Evolutionary conservation across 176 grass and related monocot genomes (phyloP).

Genomic region (Avena atlantica): DNA sequence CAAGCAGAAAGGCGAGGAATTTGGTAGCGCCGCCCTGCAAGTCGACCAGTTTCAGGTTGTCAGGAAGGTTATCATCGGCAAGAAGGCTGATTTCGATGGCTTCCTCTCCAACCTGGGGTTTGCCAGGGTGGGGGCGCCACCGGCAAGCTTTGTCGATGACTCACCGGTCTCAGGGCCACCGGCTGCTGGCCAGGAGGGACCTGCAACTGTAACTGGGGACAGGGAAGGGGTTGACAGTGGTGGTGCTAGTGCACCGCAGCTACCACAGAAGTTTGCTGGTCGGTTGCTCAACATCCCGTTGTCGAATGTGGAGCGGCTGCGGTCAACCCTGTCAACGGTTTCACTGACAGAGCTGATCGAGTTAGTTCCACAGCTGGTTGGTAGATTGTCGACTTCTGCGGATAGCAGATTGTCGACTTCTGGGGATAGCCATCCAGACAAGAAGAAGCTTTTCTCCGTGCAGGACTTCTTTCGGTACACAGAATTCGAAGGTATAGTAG

Average conservation of each 20-base stretch:
- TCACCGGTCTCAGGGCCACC: slow-evolving; percentile 32
- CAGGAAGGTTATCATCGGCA: slow-evolving; percentile 65
- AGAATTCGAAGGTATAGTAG: slow-evolving; percentile 73
- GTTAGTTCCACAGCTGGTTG: slow-evolving; percentile 71
- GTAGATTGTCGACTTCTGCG: slow-evolving; percentile 48
- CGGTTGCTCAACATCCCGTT: slow-evolving; percentile 77
- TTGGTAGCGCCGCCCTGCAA: slow-evolving; percentile 18
- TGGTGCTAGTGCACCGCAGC: neutral
- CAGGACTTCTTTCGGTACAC: slow-evolving; percentile 95
- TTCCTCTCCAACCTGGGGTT: slow-evolving; percentile 82
- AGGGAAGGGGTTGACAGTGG: slow-evolving; percentile 45
- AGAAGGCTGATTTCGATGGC: slow-evolving; percentile 81
- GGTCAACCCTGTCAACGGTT: slow-evolving; percentile 76
- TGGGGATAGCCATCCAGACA: slow-evolving; percentile 73
- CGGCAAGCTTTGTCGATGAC: slow-evolving; percentile 38
- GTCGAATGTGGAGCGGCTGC: slow-evolving; percentile 87
- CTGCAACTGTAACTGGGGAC: slow-evolving; percentile 37
- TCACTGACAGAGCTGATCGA: slow-evolving; percentile 76
- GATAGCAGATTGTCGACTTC: slow-evolving; percentile 58
- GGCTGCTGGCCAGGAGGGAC: slow-evolving; percentile 19
- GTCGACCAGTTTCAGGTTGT: slow-evolving; percentile 52
- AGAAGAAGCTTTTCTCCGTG: slow-evolving; percentile 97
- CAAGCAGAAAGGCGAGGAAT: slow-evolving; percentile 49
- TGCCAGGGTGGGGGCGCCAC: slow-evolving; percentile 61
- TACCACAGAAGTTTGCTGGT: slow-evolving; percentile 56